Evolutionary conservation across 495 filamentous ascomycete species (phyloP).

Genomic region (Xeromyces bisporus): DNA sequence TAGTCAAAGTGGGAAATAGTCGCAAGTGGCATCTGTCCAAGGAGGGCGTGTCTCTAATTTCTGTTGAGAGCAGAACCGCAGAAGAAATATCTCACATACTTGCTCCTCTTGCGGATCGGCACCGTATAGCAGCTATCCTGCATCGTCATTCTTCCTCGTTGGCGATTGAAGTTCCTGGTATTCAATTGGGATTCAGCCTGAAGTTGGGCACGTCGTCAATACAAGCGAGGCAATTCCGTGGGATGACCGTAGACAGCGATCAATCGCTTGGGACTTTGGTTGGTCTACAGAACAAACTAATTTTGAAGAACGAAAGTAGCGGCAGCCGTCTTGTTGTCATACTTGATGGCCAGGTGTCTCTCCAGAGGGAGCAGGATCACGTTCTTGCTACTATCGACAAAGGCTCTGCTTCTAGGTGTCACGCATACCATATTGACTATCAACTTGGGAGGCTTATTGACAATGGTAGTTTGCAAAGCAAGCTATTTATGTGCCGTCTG

Average conservation of each 20-base stretch:
- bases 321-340: conserved; percentile 29
- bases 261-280: conserved; percentile 35
- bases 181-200: conserved; percentile 34
- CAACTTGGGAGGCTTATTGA: conserved; percentile 32
- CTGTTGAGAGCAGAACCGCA: conserved; percentile 16
- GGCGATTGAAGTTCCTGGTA: conserved; percentile 28
- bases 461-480: conserved; percentile 36
- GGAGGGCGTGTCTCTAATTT: conserved; percentile 8
- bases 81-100: conserved; percentile 16
- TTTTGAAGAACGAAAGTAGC: conserved; percentile 26
- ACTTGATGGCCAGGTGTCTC: conserved; percentile 19
- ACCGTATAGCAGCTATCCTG: conserved; percentile 6
- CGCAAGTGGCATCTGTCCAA: conserved; percentile 4
- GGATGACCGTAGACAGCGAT: conserved; percentile 33
- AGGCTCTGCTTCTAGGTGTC: conserved; percentile 7
- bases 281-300: conserved; percentile 37
- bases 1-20: too few species aligned
- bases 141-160: conserved; percentile 11
- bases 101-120: conserved; percentile 17
- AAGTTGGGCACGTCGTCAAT: conserved; percentile 12
- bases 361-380: conserved; percentile 13
- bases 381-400: conserved; percentile 22
- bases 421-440: conserved; percentile 33
- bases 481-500: conserved; percentile 35
- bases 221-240: conserved; percentile 34